phyloP scores from a whole-genome alignment of 2,329 filamentous ascomycete species.

The Alternaria arbusti region DNA sequence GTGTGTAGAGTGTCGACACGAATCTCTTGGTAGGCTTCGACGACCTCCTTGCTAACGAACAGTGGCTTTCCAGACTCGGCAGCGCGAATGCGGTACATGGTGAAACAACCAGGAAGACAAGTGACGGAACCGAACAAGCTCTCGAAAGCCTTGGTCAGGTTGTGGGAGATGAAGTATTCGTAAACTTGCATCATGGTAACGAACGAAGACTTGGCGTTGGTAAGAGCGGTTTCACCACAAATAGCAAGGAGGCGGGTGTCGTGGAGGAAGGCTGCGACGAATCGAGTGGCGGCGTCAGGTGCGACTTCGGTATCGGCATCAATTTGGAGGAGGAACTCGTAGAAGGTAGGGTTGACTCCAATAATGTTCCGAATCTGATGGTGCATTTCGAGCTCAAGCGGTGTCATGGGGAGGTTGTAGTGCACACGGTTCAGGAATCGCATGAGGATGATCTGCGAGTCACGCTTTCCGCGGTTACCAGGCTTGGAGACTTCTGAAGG shows the following conservation, averaged over 20 bases:
- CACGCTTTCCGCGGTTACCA: conserved; percentile 98
- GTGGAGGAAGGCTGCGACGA: conserved; percentile 88
- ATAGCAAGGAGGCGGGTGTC: conserved; percentile 93
- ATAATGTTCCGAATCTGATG: conserved; percentile 99
- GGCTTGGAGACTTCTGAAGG: conserved; percentile 74
- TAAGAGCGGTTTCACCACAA: conserved; percentile 92
- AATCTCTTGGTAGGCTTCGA: conserved; percentile 87
- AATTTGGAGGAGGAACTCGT: conserved; percentile 95
- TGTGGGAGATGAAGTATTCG: conserved; percentile 99
- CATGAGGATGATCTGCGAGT: conserved; percentile 98
- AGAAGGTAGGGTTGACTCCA: conserved; percentile 96
- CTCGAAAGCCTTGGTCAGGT: conserved; percentile 95
- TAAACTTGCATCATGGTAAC: conserved; percentile 99
- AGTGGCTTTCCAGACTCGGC: conserved; percentile 94
- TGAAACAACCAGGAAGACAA: conserved; percentile 97
- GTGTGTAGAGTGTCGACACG: conserved; percentile 98
- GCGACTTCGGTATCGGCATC: conserved; percentile 97
- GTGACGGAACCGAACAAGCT: conserved; percentile 97
- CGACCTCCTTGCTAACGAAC: conserved; percentile 91
- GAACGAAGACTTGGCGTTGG: conserved; percentile 90
- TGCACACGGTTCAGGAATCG: conserved; percentile 98
- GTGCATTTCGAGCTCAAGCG: conserved; percentile 96
- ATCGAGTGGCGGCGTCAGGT: conserved; percentile 85
- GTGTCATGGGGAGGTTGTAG: conserved; percentile 96
- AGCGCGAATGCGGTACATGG: conserved; percentile 96